These are phyloP conservation scores for Boechera divaricarpa DNA, from an alignment of 345 rosid genomes.

Conservation along the genomic window DNA sequence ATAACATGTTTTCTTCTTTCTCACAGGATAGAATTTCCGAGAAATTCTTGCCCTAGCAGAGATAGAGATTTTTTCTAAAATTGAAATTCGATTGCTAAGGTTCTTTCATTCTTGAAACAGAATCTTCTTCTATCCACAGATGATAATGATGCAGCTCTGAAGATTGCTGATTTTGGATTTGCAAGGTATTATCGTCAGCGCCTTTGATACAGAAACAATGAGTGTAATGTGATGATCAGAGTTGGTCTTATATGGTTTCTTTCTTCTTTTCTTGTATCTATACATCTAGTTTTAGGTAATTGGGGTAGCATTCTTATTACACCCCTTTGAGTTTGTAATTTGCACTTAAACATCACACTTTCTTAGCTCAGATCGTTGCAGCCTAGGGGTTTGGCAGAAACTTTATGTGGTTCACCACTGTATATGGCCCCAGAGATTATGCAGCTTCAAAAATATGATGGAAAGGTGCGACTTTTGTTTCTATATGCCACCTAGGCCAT, in stretches of 20 bases:
- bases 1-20: background rate
- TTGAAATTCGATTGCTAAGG: slow-evolving; percentile 42
- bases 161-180: slow-evolving; percentile 99
- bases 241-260: slow-evolving; percentile 13
- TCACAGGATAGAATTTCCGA: slow-evolving; percentile 13
- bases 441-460: slow-evolving; percentile 98
- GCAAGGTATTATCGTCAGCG: slow-evolving; percentile 69
- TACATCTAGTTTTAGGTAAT: slow-evolving; percentile 17
- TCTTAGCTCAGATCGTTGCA: slow-evolving; percentile 79
- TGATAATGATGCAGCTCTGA: slow-evolving; percentile 66
- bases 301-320: slow-evolving; percentile 12
- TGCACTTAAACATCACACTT: slow-evolving; percentile 29
- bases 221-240: slow-evolving; percentile 29
- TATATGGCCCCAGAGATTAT: slow-evolving; percentile 99
- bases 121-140: slow-evolving; percentile 89
- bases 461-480: slow-evolving; percentile 67
- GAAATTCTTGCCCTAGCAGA: slow-evolving; percentile 12
- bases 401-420: slow-evolving; percentile 98
- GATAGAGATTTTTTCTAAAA: slow-evolving; percentile 15
- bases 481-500: slow-evolving; percentile 20
- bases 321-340: slow-evolving; percentile 24
- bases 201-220: slow-evolving; percentile 29
- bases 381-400: slow-evolving; percentile 97
- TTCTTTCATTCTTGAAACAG: slow-evolving; percentile 59
- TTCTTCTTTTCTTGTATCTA: slow-evolving; percentile 21